Evolutionary conservation across 371 early-diverging fungal species (phyloP), one percentile per base, ranked within the genome.

Genomic region (Phascolomyces articulosus): DNA sequence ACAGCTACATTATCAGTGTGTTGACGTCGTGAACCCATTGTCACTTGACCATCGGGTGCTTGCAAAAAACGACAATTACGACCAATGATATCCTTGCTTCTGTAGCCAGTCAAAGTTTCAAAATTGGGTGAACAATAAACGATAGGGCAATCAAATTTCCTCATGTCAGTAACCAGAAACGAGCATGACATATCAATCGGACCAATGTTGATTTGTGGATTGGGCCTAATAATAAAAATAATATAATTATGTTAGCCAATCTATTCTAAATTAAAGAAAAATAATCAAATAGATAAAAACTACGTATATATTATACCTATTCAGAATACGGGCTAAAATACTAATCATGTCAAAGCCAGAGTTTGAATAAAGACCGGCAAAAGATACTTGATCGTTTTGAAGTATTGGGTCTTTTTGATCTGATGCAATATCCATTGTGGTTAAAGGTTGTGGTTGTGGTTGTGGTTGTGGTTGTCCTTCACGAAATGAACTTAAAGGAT

Each of bases 1-100:
- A 89, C 88, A 7, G 86, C 78, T 40, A 70, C 67, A 57, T 89
- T 88, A 66, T 90, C 90, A 9, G 86, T 86, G 48, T 83, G 83
- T 28, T 81, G 68, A 55, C 90, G 81, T n/a, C 77, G 64, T 2
- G 84, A 78, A 20, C 85, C 85, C 9, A 63, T 64, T 38, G 74
- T 75, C 11, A 85, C 87, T 51, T 74, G 73, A 23, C 85, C 87
- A 69, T 86, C 85, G 1, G 85, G 83, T 21, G 83, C 73, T 69
- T 86, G 92, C 40, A 91, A 66, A 67, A 91, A 91, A 9, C 92
- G 81, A 71, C 92, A 91, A 62, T 90, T 90, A 29, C 80, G 75
- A 28, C 88, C 88, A 7, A 91, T 64, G 29, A 85, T 79, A 64
- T 91, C 91, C 15, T 47, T 67, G 7, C 75, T 73, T 13, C 60